Base-by-base conservation (phyloP, 148 eudicot species). In the Amaranthus palmeri region DNA sequence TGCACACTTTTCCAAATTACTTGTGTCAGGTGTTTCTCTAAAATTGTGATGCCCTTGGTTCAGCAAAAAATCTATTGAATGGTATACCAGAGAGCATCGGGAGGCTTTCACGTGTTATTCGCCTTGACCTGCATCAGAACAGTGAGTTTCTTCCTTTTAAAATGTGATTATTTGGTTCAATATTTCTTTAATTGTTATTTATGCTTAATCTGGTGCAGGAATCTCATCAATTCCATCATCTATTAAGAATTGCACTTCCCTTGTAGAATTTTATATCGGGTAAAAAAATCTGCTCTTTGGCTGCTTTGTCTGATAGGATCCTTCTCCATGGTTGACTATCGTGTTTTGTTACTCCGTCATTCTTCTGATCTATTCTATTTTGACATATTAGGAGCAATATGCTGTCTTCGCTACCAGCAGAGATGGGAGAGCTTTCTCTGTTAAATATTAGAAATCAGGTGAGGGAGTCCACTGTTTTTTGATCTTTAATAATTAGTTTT, bases 361-460 rank as follows among this genome's bases (percentile, higher is more conserved):
- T 55, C 56, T 40, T 9, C 45, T 25, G 11, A 11, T 54, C 48
- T 64, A 55, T 62, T 71, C 11, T 41, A 53, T 40, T 75, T 59
- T 77, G 50, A 52, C 73, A 17, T 67, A n/a, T 47, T 79, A 95
- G 98, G 85, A 88, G 79, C 82, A 95, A 95, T 83, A 12, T 76
- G 73, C 61, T 95, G 79, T 76, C 88, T 55, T 85, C 93, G 18
- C 77, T 95, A 69, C 93, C 98, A 46, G 67, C 76, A 60, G 96
- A 86, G 83, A 75, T 91, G 46, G 92, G 97, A 74, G 85, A 83
- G 74, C 88, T 95, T 81, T 77, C 88, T 58, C 78, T 81, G 25
- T 77, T 95, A 67, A 96, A 87, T 90, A 56, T 83, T 95, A 40
- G 97, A 91, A 95, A 95, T 76, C 89, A 88, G 97, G 98, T 89